Evolutionary conservation across 805 yeast genomes (phyloP), one percentile per base, ranked within the genome.

Genomic region (Kodamaea kaohsiungensis): DNA sequence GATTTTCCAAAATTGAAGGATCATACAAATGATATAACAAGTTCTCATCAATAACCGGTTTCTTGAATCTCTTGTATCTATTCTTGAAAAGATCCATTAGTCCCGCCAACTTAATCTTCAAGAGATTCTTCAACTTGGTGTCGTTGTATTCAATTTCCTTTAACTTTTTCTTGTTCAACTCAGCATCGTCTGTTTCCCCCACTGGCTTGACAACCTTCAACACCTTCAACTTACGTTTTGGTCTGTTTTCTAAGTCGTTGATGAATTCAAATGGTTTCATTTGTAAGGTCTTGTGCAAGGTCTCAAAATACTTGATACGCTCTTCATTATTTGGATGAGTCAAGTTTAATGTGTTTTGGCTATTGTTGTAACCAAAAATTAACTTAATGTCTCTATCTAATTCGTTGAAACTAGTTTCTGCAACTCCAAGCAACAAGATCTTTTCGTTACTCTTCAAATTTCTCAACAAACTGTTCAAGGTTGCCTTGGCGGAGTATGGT

Each of bases 11-110:
- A 1, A 75, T 69, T 1, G 70, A 63, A 0, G 87, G 84, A 56
- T 89, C 96, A 71, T 93, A 93, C 46, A 95, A 72, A 68, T 91
- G 96, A 19, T 83, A 76, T 48, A 93, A 73, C 12, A 79, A 75
- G 15, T 79, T 73, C 58, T 91, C 97, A 54, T 93, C 98, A 53
- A 95, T 83, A 0, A 89, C 78, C 0, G 99, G 98, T 64, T 92
- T 95, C 63, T 86, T 87, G 75, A 95, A 95, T 53, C 97, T 77
- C 64, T 91, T 91, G 67, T 93, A 95, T 48, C 98, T 79, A 54
- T 77, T 84, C 66, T 92, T 91, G 75, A 93, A 88, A 18, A 89
- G 71, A 59, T 95, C 98, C 95, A 95, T 89, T 42, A 95, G 72
- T 0, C 89, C 92, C 5, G 96, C 86, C 30, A 95, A 76, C 68